Evolutionary conservation across 805 yeast species (phyloP).

Genomic region (Sugiyamaella mastotermitis): DNA sequence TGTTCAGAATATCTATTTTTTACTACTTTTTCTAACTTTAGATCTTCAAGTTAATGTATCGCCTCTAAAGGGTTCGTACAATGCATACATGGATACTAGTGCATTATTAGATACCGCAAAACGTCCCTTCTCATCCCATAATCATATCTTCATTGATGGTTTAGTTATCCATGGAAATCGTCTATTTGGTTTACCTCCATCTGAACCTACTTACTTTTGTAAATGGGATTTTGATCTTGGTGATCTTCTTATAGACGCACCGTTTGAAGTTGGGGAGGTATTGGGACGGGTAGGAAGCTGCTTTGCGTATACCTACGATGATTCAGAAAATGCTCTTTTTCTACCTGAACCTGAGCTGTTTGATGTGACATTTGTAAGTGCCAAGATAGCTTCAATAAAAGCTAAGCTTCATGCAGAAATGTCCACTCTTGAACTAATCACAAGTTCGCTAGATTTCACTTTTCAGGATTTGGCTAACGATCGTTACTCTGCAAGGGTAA

Average conservation of each 20-base stretch:
- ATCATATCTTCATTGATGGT: conserved; percentile 43
- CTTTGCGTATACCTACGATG: conserved; percentile 59
- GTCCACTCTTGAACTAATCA: conserved; percentile 20
- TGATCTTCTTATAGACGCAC: conserved; percentile 45
- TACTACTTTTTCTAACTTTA: conserved; percentile 10
- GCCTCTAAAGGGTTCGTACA: conserved; percentile 41
- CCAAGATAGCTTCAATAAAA: conserved; percentile 44
- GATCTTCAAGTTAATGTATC: conserved; percentile 68
- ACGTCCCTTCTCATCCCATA: conserved; percentile 22
- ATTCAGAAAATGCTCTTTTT: conserved; percentile 69
- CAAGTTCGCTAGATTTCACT: conserved; percentile 32
- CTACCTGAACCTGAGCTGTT: conserved; percentile 48
- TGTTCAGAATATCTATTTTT: background rate
- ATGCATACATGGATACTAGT: conserved; percentile 6
- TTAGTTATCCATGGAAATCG: conserved; percentile 76
- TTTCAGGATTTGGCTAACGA: conserved; percentile 67
- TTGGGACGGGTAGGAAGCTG: conserved; percentile 36
- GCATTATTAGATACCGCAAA: background rate
- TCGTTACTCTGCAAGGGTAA: conserved; percentile 52
- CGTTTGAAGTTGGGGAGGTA: conserved; percentile 34
- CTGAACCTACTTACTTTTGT: conserved; percentile 81
- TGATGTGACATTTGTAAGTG: conserved; percentile 64
- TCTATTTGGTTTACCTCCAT: conserved; percentile 88
- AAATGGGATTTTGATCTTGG: conserved; percentile 84
- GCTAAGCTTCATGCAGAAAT: conserved; percentile 37